phyloP scores from a whole-genome alignment of 2,329 filamentous ascomycete genomes.

The Aspergillus bombycis region DNA sequence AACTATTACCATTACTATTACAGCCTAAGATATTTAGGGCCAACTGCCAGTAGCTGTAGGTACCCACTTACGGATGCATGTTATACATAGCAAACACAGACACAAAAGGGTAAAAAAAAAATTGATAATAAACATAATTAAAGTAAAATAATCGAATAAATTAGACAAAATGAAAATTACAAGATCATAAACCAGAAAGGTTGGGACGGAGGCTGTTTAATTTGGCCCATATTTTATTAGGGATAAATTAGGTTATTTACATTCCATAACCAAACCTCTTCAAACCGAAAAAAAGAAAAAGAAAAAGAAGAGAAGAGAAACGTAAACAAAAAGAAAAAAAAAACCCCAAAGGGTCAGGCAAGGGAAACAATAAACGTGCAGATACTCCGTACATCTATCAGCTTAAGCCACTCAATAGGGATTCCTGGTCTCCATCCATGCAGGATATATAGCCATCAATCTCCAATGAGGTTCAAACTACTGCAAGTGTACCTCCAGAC shows the following conservation, averaged over 20 bases:
- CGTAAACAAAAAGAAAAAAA: slow-evolving; percentile 3
- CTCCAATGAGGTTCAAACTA: slow-evolving; percentile 16
- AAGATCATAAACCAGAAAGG: neutral
- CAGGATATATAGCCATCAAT: slow-evolving; percentile 9
- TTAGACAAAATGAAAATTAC: neutral
- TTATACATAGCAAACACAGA: slow-evolving; percentile 3
- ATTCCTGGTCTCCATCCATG: slow-evolving; percentile 1
- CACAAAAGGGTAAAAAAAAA: slow-evolving; percentile 4
- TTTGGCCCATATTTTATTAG: neutral
- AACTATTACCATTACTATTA: slow-evolving; percentile 2
- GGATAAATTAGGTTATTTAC: neutral
- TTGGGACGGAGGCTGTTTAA: neutral
- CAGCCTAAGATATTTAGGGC: neutral
- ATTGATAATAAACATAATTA: neutral
- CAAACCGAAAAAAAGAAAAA: neutral
- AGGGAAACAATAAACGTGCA: slow-evolving; percentile 21
- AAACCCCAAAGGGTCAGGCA: neutral
- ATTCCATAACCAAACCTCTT: neutral
- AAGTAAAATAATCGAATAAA: neutral
- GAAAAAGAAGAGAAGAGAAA: slow-evolving; percentile 1
- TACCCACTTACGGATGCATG: neutral
- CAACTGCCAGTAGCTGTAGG: neutral
- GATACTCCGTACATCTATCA: slow-evolving; percentile 7
- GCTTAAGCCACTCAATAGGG: slow-evolving; percentile 9
- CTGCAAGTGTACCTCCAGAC: slow-evolving; percentile 19